phyloP scores from a whole-genome alignment of 1,284 basidiomycete species.

The Malassezia equina region DNA sequence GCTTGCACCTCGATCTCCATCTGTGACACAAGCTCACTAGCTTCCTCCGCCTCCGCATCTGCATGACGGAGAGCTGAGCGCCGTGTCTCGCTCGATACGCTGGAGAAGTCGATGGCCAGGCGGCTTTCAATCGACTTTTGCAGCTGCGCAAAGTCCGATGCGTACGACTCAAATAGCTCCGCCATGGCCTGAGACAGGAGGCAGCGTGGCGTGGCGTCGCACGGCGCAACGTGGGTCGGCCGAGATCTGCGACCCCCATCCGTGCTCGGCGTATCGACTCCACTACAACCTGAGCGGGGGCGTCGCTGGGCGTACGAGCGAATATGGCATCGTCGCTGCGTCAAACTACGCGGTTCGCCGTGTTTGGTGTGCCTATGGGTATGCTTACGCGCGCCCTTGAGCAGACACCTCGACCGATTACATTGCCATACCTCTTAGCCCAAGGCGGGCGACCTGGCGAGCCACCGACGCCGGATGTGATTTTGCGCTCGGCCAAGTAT shows the following conservation, averaged over 20 bases:
- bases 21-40: constrained; percentile 87
- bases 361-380: constrained; percentile 39
- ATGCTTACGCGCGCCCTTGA: constrained; percentile 32
- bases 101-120: constrained; percentile 19
- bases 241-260: constrained; percentile 1
- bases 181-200: constrained; percentile 25
- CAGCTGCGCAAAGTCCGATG: constrained; percentile 40
- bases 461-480: constrained; percentile 28
- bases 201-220: not conserved
- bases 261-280: not conserved
- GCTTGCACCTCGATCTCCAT: constrained; percentile 99
- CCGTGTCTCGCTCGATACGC: constrained; percentile 57
- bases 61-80: constrained; percentile 72
- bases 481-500: constrained; percentile 37
- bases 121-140: constrained; percentile 27
- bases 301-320: not conserved
- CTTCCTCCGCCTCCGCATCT: constrained; percentile 93
- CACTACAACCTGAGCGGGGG: not conserved
- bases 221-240: constrained; percentile 1
- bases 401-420: constrained; percentile 32
- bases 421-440: constrained; percentile 34
- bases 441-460: constrained; percentile 33
- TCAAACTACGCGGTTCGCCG: constrained; percentile 8
- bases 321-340: not conserved
- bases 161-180: constrained; percentile 45